A percentile compares a stretch with the other conserved stretches of the same genome.
Conservation (phyloP, 768 basidiomycete genomes). For the Mycena capillaripes region DNA sequence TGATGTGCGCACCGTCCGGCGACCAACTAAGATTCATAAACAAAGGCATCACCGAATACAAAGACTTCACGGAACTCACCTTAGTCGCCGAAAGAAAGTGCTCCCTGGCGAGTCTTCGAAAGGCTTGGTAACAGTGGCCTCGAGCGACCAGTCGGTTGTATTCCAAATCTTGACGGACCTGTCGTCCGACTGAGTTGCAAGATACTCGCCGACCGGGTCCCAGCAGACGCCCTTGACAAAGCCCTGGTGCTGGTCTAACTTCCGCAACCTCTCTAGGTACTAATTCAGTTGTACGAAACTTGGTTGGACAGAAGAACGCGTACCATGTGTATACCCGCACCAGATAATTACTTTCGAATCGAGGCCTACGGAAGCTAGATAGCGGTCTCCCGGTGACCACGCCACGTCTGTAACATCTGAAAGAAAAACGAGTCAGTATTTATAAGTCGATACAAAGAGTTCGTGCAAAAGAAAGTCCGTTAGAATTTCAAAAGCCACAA, state of each 20-base stretch:
- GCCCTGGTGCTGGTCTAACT: conserved; percentile 91
- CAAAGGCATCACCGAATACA: background rate
- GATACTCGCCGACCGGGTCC: conserved; percentile 97
- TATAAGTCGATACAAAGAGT: background rate
- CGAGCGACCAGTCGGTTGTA: conserved; percentile 91
- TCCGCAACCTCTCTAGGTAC: conserved; percentile 79
- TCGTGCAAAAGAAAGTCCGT: background rate
- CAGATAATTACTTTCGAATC: conserved; percentile 94
- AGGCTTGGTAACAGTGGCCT: conserved; percentile 88
- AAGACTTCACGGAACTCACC: conserved; percentile 60
- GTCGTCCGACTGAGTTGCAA: conserved; percentile 98
- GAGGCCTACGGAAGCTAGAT: conserved; percentile 93
- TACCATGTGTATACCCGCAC: conserved; percentile 94
- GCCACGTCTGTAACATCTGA: conserved; percentile 95
- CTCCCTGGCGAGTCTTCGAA: conserved; percentile 95
- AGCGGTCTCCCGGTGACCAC: conserved; percentile 94
- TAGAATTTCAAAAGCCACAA: too few relatives aligned
- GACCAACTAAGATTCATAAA: conserved; percentile 82
- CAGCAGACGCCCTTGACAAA: conserved; percentile 99
- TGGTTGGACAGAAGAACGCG: conserved; percentile 36
- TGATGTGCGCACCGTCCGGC: conserved; percentile 98
- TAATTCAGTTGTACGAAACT: background rate
- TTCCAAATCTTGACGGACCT: conserved; percentile 97
- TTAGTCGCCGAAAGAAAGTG: conserved; percentile 93
- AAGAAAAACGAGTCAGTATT: conserved; percentile 1